Evolutionary conservation across 257 asterid species (phyloP), one percentile per base, ranked within the genome.

Genomic region (Gynochthodes officinalis): DNA sequence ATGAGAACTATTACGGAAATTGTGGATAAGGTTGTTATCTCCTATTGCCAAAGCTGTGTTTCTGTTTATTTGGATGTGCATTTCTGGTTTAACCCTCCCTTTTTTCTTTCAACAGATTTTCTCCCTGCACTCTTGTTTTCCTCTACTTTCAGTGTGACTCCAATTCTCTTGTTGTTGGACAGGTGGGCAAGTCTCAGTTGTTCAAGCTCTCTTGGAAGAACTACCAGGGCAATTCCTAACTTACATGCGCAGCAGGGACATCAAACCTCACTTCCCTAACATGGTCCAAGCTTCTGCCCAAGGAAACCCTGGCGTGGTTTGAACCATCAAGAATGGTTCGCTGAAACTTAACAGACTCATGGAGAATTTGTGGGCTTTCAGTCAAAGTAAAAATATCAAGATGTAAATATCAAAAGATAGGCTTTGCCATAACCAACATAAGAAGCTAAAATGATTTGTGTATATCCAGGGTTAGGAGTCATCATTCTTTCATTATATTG

Each of bases 161-260:
- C 37, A 19, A 33, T 10, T 46, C 9, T 19, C 43, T 23, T 30
- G 40, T 50, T 19, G 32, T 27, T 67, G 27, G 67, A 78, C 82
- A 91, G 97, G 82, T 13, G 89, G 94, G 15, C 83, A 85, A 54
- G 76, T 80, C 30, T 86, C 92, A 27, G 90, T 86, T 58, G 94
- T 91, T 40, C 90, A 89, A 64, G 78, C 94, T 33, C 87, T 91
- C 28, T 75, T 91, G 21, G 97, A 87, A 78, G 95, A 91, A 81
- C 68, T 91, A 77, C 97, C 97, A 0, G 79, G 87, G n/a, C 96
- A 91, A 75, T 91, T 89, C 69, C 73, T 91, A 46, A 72, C 73
- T 5, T 89, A 87, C 80, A 82, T 89, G 83, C 95, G 95, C n/a
- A 64, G 87, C 69, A 81, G 96, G 76, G 86, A 91, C 60, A 78